Evolutionary conservation across 495 filamentous ascomycete species (phyloP), one percentile per base, ranked within the genome.

Genomic region (Penicillium nucicola): DNA sequence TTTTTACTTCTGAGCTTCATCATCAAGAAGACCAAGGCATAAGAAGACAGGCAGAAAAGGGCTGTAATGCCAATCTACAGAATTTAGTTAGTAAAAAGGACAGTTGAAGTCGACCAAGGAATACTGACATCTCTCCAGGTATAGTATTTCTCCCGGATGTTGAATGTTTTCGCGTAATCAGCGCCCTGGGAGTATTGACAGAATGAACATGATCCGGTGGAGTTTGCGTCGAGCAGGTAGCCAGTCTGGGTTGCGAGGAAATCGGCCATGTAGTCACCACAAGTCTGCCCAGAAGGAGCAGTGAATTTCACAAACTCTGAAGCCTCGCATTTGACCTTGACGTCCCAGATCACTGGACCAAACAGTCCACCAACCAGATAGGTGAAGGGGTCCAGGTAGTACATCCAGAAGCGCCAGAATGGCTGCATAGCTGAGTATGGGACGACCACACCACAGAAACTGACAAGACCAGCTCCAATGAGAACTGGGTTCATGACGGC

Each of bases 401-500:
- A 82, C 6, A 81, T 58, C 77, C 77, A 83, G 66, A 82, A 83
- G 0, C 78, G 63, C 81, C 81, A 84, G 64, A 83, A 83, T 4
- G 63, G 62, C 28, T 71, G 69, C 50, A 83, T 77, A 36, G 72
- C 64, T 13, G 53, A 44, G 45, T 78, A 79, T 1, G 80, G 80
- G 0, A 78, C 77, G 0, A 83, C 65, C 11, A 82, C 74, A 23
- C 81, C 80, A 44, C 72, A 77, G 64, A 82, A 84, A 30, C 71
- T 74, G 55, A 81, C 68, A 43, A 83, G 47, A 22, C 70, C 74
- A 8, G 72, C 71, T 52, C 77, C 72, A 38, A 82, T 60, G 28
- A 84, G 58, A 9, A 79, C 58, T 3, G 70, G 70, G 48, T 77
- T 82, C 60, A 77, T 77, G 31, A 82, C 71, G 2, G 77, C 72